Percentiles rank a stretch among this genome's conserved stretches.
phyloP scores from a whole-genome alignment of 1,284 basidiomycete species.

The Microbotryomycetes sp. region DNA sequence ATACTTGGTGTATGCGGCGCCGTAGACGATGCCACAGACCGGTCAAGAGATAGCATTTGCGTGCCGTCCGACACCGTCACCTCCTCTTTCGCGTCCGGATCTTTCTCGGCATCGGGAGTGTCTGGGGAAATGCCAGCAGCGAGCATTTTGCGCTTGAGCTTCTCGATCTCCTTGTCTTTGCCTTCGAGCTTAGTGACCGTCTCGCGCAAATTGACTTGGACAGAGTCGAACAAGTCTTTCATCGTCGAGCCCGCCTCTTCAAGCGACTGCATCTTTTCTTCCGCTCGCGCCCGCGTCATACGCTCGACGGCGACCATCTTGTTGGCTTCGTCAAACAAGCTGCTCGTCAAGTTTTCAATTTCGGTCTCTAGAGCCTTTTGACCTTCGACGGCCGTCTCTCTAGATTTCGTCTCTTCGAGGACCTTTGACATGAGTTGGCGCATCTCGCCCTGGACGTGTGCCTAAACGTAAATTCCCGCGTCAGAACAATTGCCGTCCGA shows the following conservation, averaged over 20 bases:
- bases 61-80: slow-evolving; percentile 12
- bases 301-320: slow-evolving; percentile 72
- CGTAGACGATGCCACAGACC: not conserved
- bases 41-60: slow-evolving; percentile 22
- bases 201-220: slow-evolving; percentile 25
- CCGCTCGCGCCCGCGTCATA: slow-evolving; percentile 62
- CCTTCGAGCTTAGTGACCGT: slow-evolving; percentile 25
- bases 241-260: slow-evolving; percentile 47
- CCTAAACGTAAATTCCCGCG: slow-evolving; percentile 43
- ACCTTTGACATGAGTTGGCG: slow-evolving; percentile 88
- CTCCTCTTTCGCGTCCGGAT: not conserved
- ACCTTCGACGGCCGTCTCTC: slow-evolving; percentile 82
- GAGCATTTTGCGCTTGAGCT: slow-evolving; percentile 12
- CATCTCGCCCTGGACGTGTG: slow-evolving; percentile 83
- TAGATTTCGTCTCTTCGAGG: slow-evolving; percentile 82
- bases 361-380: slow-evolving; percentile 62
- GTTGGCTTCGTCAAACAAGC: slow-evolving; percentile 46
- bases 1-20: slow-evolving; percentile 2
- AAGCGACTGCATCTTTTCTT: slow-evolving; percentile 70
- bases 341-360: slow-evolving; percentile 85
- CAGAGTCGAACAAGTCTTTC: slow-evolving; percentile 25
- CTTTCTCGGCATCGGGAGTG: slow-evolving; percentile 10
- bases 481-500: not conserved
- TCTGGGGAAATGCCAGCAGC: slow-evolving; percentile 6
- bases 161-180: slow-evolving; percentile 19